A percentile compares a stretch with the other conserved stretches of the same genome.
phyloP scores from a whole-genome alignment of 2,329 filamentous ascomycete species.

The Chrysoporthe puriensis region DNA sequence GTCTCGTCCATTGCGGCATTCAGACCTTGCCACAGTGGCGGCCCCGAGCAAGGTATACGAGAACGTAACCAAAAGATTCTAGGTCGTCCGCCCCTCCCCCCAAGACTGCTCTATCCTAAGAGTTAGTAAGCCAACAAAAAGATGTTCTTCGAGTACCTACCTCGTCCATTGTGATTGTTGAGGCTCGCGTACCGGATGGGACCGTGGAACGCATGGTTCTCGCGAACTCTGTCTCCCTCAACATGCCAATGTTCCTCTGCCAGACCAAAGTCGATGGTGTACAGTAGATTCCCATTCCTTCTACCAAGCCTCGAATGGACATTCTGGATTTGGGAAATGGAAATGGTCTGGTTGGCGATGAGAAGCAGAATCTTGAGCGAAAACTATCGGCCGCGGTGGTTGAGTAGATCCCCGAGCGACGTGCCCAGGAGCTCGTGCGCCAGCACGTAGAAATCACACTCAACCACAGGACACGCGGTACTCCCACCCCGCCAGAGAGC shows the following conservation, averaged over 20 bases:
- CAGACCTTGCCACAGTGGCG: slow-evolving; percentile 67
- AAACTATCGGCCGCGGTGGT: slow-evolving; percentile 99
- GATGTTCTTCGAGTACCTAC: not conserved
- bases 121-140: not conserved
- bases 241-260: slow-evolving; percentile 67
- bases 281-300: slow-evolving; percentile 98
- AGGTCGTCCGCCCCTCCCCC: not conserved
- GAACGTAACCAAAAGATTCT: not conserved
- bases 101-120: slow-evolving; percentile 66
- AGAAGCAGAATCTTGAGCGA: slow-evolving; percentile 97
- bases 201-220: not conserved
- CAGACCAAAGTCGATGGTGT: slow-evolving; percentile 97
- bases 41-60: not conserved
- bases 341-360: slow-evolving; percentile 77
- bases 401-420: slow-evolving; percentile 96
- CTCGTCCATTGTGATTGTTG: not conserved
- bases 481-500: not conserved
- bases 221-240: not conserved
- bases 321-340: slow-evolving; percentile 98
- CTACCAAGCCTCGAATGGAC: slow-evolving; percentile 99
- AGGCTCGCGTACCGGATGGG: not conserved
- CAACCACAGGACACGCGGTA: slow-evolving; percentile 68
- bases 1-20: slow-evolving; percentile 49
- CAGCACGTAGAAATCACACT: slow-evolving; percentile 99
- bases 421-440: slow-evolving; percentile 95